Conservation (phyloP, 768 basidiomycete genomes). For the Boletus pseudopeckii region DNA sequence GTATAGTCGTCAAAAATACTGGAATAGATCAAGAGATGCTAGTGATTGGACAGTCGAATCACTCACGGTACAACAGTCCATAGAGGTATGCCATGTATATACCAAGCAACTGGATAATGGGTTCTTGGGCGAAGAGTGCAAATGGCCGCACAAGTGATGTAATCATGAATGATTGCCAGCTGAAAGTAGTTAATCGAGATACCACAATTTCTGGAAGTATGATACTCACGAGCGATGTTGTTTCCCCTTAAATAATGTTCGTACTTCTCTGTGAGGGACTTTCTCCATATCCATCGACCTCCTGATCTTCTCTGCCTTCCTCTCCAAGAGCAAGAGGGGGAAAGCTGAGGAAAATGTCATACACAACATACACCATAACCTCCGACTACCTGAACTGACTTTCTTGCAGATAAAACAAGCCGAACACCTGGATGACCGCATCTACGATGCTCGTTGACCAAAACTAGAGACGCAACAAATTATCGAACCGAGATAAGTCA, state of each 20-base stretch:
- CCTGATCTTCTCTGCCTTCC: no score
- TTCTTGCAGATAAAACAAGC: no score
- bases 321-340: no score
- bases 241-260: conserved; percentile 44
- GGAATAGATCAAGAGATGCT: neutral
- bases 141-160: conserved; percentile 68
- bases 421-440: no score
- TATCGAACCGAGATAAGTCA: no score
- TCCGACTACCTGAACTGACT: no score
- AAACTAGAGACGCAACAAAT: no score
- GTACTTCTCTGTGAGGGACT: no score
- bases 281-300: no score
- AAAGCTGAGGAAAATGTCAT: no score
- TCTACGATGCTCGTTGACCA: no score
- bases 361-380: no score
- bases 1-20: conserved; percentile 70
- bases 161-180: conserved; percentile 50
- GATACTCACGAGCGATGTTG: conserved; percentile 43
- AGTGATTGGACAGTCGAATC: neutral
- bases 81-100: conserved; percentile 70
- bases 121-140: conserved; percentile 53
- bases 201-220: neutral
- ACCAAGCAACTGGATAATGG: conserved; percentile 65
- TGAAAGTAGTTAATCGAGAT: conserved; percentile 19
- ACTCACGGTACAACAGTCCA: conserved; percentile 55